Base-by-base conservation (phyloP, 345 rosid species). In the Lepidium didymum region DNA sequence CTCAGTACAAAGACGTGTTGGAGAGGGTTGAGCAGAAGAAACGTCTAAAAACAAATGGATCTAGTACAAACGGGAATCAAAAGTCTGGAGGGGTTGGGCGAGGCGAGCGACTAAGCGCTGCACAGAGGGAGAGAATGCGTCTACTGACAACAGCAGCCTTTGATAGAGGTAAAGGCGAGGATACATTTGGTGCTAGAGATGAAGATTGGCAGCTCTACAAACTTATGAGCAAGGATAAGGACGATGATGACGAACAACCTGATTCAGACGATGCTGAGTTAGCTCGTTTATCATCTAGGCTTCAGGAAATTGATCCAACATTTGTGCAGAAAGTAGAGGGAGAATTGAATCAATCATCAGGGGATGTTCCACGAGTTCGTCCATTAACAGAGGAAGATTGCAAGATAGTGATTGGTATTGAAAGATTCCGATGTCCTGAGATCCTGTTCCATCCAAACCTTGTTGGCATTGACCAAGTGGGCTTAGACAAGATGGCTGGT, bases 181-280 rank as follows among this genome's bases (percentile, higher is more conserved):
- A 89, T 78, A 87, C 90, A 16, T 94, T 89, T 67, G 96, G 97
- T 52, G 77, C 96, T 65, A 89, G 53, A 78, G 99, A 94, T 61
- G 99, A 94, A 83, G 96, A 94, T 78, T 89, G 99, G 99, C 92
- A 94, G 63, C 94, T 94, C 18, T 91, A 94, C 83, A 89, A 94
- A 63, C 81, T 82, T 36, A 94, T 91, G 96, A 83, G 97, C 81
- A 87, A 79, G 77, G 96, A 91, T 77, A 81, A 90, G 12, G 96
- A 91, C 13, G 95, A 88, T 0, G 95, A 88, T 13, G 96, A 88
- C 7, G 92, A 87, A 37, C 84, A 74, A 50, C 76, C 67, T 9
- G 99, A 94, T 46, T 83, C 80, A 46, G 89, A 85, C 57, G 96
- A 91, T 64, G 79, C 82, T 18, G 96, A 89, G 83, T 81, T 91